Conservation (phyloP, 2,329 filamentous ascomycete genomes). For the Monilinia laxa region DNA sequence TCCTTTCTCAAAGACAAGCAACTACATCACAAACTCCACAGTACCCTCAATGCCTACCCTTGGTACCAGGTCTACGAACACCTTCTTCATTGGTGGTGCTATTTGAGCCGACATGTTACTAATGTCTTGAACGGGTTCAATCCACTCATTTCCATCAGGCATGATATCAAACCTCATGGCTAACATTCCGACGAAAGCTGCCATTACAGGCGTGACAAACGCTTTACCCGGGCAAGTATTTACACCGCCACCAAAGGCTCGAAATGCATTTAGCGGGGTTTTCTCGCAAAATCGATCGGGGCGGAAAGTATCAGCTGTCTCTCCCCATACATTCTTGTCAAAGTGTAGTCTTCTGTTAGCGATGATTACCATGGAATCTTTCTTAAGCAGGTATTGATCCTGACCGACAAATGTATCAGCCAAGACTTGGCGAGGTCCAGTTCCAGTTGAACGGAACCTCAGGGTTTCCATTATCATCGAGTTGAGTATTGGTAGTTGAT, state of each 20-base stretch:
- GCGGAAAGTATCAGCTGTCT: neutral
- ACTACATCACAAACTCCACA: conserved; percentile 17
- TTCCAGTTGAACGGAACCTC: conserved; percentile 11
- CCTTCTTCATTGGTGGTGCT: neutral
- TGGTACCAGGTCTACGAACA: conserved; percentile 8
- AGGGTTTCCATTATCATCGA: conserved; percentile 6
- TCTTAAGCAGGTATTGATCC: conserved; percentile 21
- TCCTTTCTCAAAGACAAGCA: neutral
- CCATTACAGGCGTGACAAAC: conserved; percentile 4
- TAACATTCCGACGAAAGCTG: conserved; percentile 10
- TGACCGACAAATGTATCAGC: conserved; percentile 15
- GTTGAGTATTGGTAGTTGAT: neutral
- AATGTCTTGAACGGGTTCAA: conserved; percentile 2
- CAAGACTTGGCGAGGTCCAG: conserved; percentile 8
- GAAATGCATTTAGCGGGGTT: conserved; percentile 4
- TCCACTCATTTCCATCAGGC: conserved; percentile 6
- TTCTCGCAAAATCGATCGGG: neutral
- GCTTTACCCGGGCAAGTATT: conserved; percentile 14
- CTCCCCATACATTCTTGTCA: conserved; percentile 18
- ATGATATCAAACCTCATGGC: conserved; percentile 16
- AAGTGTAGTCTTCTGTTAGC: conserved; percentile 12
- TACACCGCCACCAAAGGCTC: conserved; percentile 17
- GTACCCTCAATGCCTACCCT: neutral
- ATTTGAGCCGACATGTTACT: conserved; percentile 14
- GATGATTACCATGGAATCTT: conserved; percentile 16